phyloP scores from a whole-genome alignment of 148 eudicot genomes.

The Limonium bicolor region DNA sequence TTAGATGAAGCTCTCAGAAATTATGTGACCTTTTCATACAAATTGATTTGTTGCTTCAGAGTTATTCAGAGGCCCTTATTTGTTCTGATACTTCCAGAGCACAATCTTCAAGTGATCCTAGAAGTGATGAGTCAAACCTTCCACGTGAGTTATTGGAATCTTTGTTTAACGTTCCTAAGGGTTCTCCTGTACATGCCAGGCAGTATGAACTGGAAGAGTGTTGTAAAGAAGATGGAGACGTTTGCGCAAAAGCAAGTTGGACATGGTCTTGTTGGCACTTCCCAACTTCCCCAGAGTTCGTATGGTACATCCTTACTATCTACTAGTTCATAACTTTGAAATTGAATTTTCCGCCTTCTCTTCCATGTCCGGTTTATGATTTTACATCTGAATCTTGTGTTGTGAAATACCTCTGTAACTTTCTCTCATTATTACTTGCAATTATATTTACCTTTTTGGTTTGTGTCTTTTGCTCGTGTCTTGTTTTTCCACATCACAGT shows the following conservation, averaged over 20 bases:
- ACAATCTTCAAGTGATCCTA: constrained; percentile 10
- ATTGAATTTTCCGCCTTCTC: no score
- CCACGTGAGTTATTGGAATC: constrained; percentile 65
- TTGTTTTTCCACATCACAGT: constrained; percentile 18
- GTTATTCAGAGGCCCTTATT: constrained; percentile 38
- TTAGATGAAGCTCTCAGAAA: not conserved
- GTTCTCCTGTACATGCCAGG: constrained; percentile 52
- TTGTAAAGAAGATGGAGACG: constrained; percentile 67
- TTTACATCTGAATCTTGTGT: no score
- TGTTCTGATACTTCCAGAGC: constrained; percentile 25
- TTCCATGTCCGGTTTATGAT: no score
- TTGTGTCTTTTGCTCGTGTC: not conserved
- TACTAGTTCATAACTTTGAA: no score
- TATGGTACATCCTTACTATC: constrained; percentile 33
- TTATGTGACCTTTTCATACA: constrained; percentile 2
- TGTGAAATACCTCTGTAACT: no score
- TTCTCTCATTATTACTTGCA: not conserved
- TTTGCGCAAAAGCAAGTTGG: constrained; percentile 50
- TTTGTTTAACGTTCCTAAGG: constrained; percentile 52
- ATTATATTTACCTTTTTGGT: not conserved
- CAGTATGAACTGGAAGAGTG: constrained; percentile 81
- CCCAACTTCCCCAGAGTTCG: constrained; percentile 15
- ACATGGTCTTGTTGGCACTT: constrained; percentile 21
- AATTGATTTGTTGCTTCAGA: constrained; percentile 25
- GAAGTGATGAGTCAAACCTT: constrained; percentile 31